A percentile compares a stretch with the other conserved stretches of the same genome.
phyloP scores from a whole-genome alignment of 2,329 filamentous ascomycete species.

The Capronia coronata region DNA sequence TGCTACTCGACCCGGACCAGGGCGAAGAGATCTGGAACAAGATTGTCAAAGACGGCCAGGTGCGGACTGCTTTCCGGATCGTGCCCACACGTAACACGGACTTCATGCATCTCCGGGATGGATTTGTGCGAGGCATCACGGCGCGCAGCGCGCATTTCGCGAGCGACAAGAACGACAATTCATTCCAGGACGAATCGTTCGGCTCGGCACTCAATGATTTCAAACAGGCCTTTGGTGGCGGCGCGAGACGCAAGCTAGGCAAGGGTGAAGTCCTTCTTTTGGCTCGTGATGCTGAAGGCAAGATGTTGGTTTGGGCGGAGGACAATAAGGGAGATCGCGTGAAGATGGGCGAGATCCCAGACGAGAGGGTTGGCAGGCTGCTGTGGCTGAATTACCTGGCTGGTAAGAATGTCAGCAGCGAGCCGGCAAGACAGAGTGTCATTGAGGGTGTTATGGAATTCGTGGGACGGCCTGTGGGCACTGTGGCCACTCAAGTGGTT shows the following conservation, averaged over 20 bases:
- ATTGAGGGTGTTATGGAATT: constrained; percentile 83
- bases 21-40: constrained; percentile 69
- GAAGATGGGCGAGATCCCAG: constrained; percentile 63
- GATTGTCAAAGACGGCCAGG: constrained; percentile 58
- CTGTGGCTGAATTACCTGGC: constrained; percentile 88
- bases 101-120: constrained; percentile 86
- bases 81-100: constrained; percentile 90
- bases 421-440: constrained; percentile 70
- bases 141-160: constrained; percentile 58
- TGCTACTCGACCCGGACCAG: constrained; percentile 62
- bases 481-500: constrained; percentile 71
- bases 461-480: constrained; percentile 80
- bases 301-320: constrained; percentile 61
- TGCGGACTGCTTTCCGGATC: constrained; percentile 75
- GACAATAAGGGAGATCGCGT: constrained; percentile 44
- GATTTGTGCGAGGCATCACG: constrained; percentile 79
- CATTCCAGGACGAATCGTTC: constrained; percentile 61
- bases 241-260: constrained; percentile 59
- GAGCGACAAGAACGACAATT: constrained; percentile 43
- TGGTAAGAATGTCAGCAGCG: constrained; percentile 79
- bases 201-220: constrained; percentile 69
- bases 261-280: constrained; percentile 75
- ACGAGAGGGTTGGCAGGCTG: constrained; percentile 72
- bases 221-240: constrained; percentile 72
- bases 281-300: constrained; percentile 58